A percentile compares a stretch with the other conserved stretches of the same genome.
phyloP scores from a whole-genome alignment of 805 yeast genomes.

The Cyberlindnera misumaiensis region DNA sequence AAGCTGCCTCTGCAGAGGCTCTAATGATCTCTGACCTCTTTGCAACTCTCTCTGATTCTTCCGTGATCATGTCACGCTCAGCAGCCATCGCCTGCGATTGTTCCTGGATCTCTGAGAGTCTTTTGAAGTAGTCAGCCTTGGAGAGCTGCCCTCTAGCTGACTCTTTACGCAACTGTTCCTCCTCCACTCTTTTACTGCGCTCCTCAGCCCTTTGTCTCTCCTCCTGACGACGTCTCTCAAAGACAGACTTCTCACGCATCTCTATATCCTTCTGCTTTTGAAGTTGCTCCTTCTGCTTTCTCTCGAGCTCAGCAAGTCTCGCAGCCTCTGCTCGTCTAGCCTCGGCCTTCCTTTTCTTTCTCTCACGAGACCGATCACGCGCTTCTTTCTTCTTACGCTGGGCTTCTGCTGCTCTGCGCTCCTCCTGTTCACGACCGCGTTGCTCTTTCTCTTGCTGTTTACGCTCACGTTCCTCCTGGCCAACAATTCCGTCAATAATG shows the following conservation, averaged over 20 bases:
- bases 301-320: constrained; percentile 1
- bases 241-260: constrained; percentile 6
- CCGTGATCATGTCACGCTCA: constrained; percentile 5
- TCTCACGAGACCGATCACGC: constrained; percentile 1
- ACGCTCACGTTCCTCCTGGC: constrained; percentile 1
- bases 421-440: background rate
- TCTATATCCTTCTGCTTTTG: constrained; percentile 6
- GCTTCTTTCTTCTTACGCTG: background rate
- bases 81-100: constrained; percentile 1
- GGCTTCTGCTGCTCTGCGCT: background rate
- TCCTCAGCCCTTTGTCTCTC: constrained; percentile 7
- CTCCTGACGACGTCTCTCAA: constrained; percentile 12
- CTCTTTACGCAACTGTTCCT: background rate
- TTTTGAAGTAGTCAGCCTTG: constrained; percentile 6
- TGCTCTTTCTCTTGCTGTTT: constrained; percentile 1
- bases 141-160: background rate
- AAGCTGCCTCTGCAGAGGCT: constrained; percentile 12
- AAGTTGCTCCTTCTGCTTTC: constrained; percentile 2
- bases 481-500: background rate
- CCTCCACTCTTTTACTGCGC: constrained; percentile 2
- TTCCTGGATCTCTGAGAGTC: constrained; percentile 4
- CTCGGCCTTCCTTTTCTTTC: constrained; percentile 1
- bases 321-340: constrained; percentile 1
- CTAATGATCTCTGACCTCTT: constrained; percentile 8
- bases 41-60: constrained; percentile 1